Evolutionary conservation across 768 basidiomycete species (phyloP).

Genomic region (Termitomyces sp.): DNA sequence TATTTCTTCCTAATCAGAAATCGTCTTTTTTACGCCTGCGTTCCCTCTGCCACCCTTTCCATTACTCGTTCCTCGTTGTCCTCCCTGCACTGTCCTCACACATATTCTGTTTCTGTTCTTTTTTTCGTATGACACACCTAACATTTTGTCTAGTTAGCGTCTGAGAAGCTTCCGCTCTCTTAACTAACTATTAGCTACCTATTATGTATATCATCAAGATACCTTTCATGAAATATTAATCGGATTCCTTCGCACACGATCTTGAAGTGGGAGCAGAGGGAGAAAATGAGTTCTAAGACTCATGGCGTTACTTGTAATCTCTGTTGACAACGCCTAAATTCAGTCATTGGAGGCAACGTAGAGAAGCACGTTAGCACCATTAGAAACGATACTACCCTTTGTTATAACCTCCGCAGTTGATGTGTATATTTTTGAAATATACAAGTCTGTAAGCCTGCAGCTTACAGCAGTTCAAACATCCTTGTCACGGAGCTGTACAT

Average conservation of each 20-base stretch:
- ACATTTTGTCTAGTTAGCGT: conserved; percentile 17
- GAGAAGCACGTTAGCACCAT: too few relatives aligned
- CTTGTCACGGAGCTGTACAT: too few relatives aligned
- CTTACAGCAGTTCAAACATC: too few relatives aligned
- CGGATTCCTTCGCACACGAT: background rate
- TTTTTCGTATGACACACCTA: conserved; percentile 13
- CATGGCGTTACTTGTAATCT: too few relatives aligned
- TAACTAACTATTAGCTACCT: conserved; percentile 14
- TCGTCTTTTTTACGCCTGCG: conserved; percentile 10
- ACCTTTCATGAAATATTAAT: conserved; percentile 15
- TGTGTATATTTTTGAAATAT: too few relatives aligned
- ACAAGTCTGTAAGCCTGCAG: too few relatives aligned
- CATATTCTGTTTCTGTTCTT: conserved; percentile 12
- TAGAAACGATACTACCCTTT: too few relatives aligned
- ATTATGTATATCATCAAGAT: conserved; percentile 24
- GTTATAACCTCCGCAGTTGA: too few relatives aligned
- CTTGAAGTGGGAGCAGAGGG: too few relatives aligned
- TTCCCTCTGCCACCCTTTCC: background rate
- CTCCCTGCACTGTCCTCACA: conserved; percentile 11
- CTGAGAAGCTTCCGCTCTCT: conserved; percentile 8
- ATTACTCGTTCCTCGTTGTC: conserved; percentile 11
- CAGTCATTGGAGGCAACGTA: too few relatives aligned
- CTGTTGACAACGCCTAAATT: too few relatives aligned
- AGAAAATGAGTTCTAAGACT: too few relatives aligned
- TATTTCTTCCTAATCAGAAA: conserved; percentile 8